Conservation (phyloP, 2,329 filamentous ascomycete genomes). For the Diplocarpon rosae region DNA sequence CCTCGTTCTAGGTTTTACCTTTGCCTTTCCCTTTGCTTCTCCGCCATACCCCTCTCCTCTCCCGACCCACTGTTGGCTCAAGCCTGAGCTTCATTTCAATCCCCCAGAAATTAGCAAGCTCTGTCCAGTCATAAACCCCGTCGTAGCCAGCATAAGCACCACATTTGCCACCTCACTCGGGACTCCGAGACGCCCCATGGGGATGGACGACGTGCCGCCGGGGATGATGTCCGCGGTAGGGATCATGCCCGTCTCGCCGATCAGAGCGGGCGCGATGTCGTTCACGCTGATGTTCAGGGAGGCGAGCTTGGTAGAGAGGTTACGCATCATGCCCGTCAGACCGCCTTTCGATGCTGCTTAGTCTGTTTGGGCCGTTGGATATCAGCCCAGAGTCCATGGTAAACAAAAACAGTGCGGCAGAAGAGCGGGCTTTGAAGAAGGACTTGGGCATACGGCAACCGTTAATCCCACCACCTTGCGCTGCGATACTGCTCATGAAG, state of each 20-base stretch:
- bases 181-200: slow-evolving; percentile 33
- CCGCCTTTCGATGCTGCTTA: slow-evolving; percentile 32
- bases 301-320: slow-evolving; percentile 32
- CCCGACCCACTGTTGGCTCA: background rate
- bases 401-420: too few relatives aligned
- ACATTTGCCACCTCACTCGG: slow-evolving; percentile 37
- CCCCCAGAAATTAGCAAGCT: slow-evolving; percentile 33
- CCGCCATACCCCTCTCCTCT: background rate
- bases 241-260: slow-evolving; percentile 35
- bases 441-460: slow-evolving; percentile 17
- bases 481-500: slow-evolving; percentile 19
- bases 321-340: slow-evolving; percentile 36
- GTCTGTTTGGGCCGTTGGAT: slow-evolving; percentile 7
- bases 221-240: slow-evolving; percentile 23
- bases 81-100: slow-evolving; percentile 16
- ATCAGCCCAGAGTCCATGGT: background rate
- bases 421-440: background rate
- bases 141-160: slow-evolving; percentile 36
- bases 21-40: too few relatives aligned
- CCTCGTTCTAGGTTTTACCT: too few relatives aligned
- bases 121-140: slow-evolving; percentile 36
- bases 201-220: slow-evolving; percentile 27
- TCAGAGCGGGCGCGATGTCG: slow-evolving; percentile 36
- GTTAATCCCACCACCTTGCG: slow-evolving; percentile 20
- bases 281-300: slow-evolving; percentile 36